Evolutionary conservation across 352 stramenopile species (phyloP), one percentile per base, ranked within the genome.

Genomic region (Phytophthora gonapodyides): DNA sequence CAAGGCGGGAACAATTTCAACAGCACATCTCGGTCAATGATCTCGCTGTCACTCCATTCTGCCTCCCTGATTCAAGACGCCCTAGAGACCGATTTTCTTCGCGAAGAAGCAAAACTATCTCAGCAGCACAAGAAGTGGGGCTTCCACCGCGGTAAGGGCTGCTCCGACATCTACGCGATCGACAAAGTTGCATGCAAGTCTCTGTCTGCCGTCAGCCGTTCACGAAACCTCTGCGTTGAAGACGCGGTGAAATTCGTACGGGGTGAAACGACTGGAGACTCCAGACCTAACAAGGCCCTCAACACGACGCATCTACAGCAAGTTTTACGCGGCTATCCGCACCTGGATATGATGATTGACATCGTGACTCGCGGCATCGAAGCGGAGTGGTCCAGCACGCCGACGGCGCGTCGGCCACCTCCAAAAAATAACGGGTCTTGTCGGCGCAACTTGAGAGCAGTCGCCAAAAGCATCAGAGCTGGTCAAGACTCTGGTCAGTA

Each of bases 271-370:
- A 5, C 3, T 5, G 7, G 21, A 3, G 61, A 70, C 12, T 4
- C 5, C 3, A 51, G 47, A 16, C 61, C 54, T 1, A 70, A 70
- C 30, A 64, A 58, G 12, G 47, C 51, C 16, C 17, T 58, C 2
- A 36, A 55, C 7, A 38, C 36, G 31, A 13, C 33, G 1, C 11
- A 44, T 17, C 41, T 64, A 2, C 36, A 33, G 2, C 3, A 7
- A 8, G 47, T 59, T 1, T 17, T 66, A 6, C 4, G n/a, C 6
- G 57, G 41, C 3, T 66, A 66, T 11, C 33, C 21, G 1, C 48
- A 55, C n/a, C 13, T 60, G 2, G 41, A 59, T 35, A 5, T 27
- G 3, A 9, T 57, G 1, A 13, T 50, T 8, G 4, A 37, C 8
- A 63, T 63, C 17, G 49, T 36, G 5, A 19, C 48, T 50, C 0